Evolutionary conservation across 805 yeast species (phyloP).

Genomic region (Schwanniomyces yamadae): DNA sequence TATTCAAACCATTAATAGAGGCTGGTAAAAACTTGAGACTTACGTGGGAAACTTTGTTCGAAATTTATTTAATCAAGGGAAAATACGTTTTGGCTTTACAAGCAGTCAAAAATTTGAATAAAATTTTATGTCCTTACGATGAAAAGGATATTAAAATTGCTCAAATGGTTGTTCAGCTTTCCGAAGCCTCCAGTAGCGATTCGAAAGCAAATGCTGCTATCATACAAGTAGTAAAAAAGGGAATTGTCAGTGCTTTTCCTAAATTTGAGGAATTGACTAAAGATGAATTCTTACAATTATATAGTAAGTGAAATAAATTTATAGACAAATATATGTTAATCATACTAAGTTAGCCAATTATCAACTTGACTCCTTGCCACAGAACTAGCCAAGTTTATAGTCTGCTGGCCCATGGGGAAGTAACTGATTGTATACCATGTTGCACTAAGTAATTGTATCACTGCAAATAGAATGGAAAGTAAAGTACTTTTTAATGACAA

Average conservation of each 20-base stretch:
- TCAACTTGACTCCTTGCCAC: slow-evolving; percentile 47
- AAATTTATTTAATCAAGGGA: slow-evolving; percentile 38
- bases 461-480: slow-evolving; percentile 41
- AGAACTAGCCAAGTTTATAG: slow-evolving; percentile 39
- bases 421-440: slow-evolving; percentile 48
- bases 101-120: slow-evolving; percentile 44
- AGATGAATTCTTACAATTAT: slow-evolving; percentile 14
- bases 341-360: slow-evolving; percentile 37
- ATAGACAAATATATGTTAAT: slow-evolving; percentile 8
- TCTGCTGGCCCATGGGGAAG: slow-evolving; percentile 47
- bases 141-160: slow-evolving; percentile 20
- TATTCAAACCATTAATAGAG: slow-evolving; percentile 40
- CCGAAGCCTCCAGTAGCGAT: slow-evolving; percentile 33
- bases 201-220: slow-evolving; percentile 44
- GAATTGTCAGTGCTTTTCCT: slow-evolving; percentile 33
- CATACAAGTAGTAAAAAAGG: slow-evolving; percentile 40
- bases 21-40: slow-evolving; percentile 40
- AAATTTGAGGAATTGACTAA: slow-evolving; percentile 21
- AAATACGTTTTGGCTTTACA: slow-evolving; percentile 48
- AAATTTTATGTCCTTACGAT: slow-evolving; percentile 26
- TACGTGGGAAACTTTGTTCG: slow-evolving; percentile 45
- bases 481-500: slow-evolving; percentile 37
- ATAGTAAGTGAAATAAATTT: slow-evolving; percentile 9
- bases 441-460: slow-evolving; percentile 39
- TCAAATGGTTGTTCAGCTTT: slow-evolving; percentile 31